These are phyloP conservation scores for Xylaria sp. DNA, from an alignment of 2,329 filamentous ascomycete species.

Conservation along the genomic window DNA sequence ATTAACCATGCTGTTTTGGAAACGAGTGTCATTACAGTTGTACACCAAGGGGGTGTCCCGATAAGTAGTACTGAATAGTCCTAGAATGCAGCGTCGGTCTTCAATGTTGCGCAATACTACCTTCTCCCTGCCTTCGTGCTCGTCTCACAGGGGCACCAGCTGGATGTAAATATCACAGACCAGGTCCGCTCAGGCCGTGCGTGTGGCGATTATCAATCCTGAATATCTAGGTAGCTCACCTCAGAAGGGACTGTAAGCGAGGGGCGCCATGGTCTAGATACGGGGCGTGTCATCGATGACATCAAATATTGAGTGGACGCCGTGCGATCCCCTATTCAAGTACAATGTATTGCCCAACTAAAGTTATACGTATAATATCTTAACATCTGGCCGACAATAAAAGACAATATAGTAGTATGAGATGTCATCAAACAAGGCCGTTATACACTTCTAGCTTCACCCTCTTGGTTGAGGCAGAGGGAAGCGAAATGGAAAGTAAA, in stretches of 20 bases:
- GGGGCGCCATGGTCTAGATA: too few species aligned
- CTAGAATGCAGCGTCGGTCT: background rate
- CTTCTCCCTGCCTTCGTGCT: background rate
- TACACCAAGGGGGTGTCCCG: background rate
- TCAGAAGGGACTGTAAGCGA: too few species aligned
- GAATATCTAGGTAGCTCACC: too few species aligned
- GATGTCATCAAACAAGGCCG: too few species aligned
- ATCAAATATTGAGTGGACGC: too few species aligned
- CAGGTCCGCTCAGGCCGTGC: background rate
- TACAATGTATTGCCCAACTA: too few species aligned
- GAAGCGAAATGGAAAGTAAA: background rate
- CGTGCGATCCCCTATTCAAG: too few species aligned
- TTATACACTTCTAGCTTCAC: too few species aligned
- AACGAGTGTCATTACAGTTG: conserved; percentile 1
- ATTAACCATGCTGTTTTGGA: conserved; percentile 4
- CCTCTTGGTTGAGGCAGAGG: conserved; percentile 38
- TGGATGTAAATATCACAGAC: background rate
- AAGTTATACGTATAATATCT: too few species aligned
- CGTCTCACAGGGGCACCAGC: background rate
- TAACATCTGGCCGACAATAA: too few species aligned
- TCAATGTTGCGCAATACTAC: background rate
- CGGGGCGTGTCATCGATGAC: too few species aligned
- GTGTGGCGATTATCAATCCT: background rate
- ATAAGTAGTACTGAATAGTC: background rate
- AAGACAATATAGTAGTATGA: too few species aligned